phyloP scores from a whole-genome alignment of 31 red algal species.

The Asparagopsis taxiformis region DNA sequence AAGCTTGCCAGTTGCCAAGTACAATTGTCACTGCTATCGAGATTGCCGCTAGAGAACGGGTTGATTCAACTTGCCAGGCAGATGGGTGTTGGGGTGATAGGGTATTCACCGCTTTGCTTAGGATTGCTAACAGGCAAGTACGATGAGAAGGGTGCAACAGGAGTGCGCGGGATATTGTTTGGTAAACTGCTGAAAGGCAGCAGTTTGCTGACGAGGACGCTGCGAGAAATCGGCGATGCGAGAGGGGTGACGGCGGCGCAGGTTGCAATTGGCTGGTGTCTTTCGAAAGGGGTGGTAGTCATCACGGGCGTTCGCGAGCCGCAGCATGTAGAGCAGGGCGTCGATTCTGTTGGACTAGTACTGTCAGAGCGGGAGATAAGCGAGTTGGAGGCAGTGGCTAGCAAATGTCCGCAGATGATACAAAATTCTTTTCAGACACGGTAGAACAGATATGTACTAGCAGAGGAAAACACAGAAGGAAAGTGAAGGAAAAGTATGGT shows the following conservation, averaged over 20 bases:
- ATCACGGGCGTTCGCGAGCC: constrained; percentile 49
- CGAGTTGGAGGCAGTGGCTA: constrained; percentile 43
- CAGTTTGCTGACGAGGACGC: not conserved
- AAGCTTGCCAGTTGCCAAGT: constrained; percentile 56
- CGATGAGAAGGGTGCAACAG: not conserved
- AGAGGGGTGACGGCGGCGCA: constrained; percentile 51
- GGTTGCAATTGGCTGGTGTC: constrained; percentile 60
- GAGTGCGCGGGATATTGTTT: constrained; percentile 20
- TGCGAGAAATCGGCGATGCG: constrained; percentile 27
- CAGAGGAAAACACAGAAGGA: too few species aligned
- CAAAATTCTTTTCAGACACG: constrained; percentile 59
- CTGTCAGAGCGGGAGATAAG: constrained; percentile 33
- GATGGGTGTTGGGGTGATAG: constrained; percentile 47
- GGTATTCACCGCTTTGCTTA: constrained; percentile 78
- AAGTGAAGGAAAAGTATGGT: too few species aligned
- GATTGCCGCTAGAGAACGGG: constrained; percentile 26
- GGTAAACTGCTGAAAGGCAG: constrained; percentile 8
- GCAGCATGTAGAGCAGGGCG: constrained; percentile 21
- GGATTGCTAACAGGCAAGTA: constrained; percentile 80
- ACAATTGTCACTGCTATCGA: constrained; percentile 61
- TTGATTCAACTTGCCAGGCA: constrained; percentile 38
- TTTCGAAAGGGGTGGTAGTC: constrained; percentile 42
- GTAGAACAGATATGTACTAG: too few species aligned
- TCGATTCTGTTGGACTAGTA: constrained; percentile 18
- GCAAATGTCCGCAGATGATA: constrained; percentile 42